Base-by-base conservation (phyloP, 2,329 filamentous ascomycete genomes). In the Aspergillus sojae region DNA sequence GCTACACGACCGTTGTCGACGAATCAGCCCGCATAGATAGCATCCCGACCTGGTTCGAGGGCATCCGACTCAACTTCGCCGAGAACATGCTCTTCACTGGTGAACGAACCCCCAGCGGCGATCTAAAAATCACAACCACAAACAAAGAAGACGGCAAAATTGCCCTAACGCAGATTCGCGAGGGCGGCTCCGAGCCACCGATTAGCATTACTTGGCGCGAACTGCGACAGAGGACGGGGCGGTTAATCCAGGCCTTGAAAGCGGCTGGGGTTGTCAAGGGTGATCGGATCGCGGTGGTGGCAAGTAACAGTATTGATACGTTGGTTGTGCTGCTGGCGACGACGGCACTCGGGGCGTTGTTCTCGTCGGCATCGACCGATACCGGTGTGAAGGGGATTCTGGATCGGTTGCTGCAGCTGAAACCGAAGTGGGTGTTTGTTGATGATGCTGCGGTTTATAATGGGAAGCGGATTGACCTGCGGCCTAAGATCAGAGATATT, bases 371-470 rank as follows among this genome's bases (percentile, higher is more conserved):
- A 59, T 91, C 89, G 9, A 94, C 92, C 0, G 92, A 96, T 76
- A 95, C 95, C 89, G 92, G 92, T 0, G 88, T 89, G 16, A 88
- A 89, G 66, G 92, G 92, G 0, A 85, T 96, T 21, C 71, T 96
- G 69, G 91, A 95, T 76, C 82, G 92, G 39, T 82, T 91, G 30
- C 78, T 88, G 56, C 92, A 95, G 80, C 88, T 95, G 64, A 84
- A 89, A 68, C 92, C 93, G 4, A 89, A 87, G 76, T 91, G 87
- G 73, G 82, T 96, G n/a, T 95, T 96, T 73, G 88, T 94, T 72
- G 93, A 96, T 70, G 92, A 95, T 70, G 88, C 84, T 43, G 86
- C 92, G 0, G 79, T 94, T 3, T 96, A 96, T 70, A 94, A 94
- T 68, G 91, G 91, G 53, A 92, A 91, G 76, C 86, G 81, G 0